Conservation (phyloP, 1,139 yeast species). For the Spathaspora sp. region DNA sequence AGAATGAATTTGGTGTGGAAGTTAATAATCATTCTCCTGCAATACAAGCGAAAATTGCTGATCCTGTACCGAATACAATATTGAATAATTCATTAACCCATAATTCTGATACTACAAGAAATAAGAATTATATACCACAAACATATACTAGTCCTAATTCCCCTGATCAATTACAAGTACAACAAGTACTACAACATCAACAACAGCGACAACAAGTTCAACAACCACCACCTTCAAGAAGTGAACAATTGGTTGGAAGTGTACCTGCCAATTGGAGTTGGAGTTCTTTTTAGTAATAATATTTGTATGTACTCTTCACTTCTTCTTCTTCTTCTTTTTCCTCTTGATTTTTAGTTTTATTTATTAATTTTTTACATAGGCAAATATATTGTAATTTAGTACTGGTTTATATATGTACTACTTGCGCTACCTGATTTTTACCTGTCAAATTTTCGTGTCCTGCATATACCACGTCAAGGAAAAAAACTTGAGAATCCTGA, state of each 20-base stretch:
- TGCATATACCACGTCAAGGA: too few species aligned
- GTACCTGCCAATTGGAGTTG: slow-evolving; percentile 82
- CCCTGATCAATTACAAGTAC: background rate
- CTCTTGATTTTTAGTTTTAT: background rate
- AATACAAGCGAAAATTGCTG: background rate
- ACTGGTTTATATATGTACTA: background rate
- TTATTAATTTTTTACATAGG: background rate
- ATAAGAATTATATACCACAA: slow-evolving; percentile 1
- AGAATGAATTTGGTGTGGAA: slow-evolving; percentile 39
- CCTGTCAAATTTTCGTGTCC: background rate
- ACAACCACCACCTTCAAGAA: slow-evolving; percentile 11
- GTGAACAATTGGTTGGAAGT: slow-evolving; percentile 46
- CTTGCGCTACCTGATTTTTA: background rate
- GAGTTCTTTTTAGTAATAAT: slow-evolving; percentile 53
- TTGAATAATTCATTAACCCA: background rate
- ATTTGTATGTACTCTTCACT: background rate
- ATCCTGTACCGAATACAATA: background rate
- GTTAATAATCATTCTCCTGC: slow-evolving; percentile 3
- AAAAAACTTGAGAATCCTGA: too few species aligned
- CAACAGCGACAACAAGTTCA: slow-evolving; percentile 6
- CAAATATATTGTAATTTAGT: background rate
- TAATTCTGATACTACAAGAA: background rate
- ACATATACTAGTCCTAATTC: background rate
- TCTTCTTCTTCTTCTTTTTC: background rate
- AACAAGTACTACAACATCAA: slow-evolving; percentile 9